Evolutionary conservation across 129 eudicot species (phyloP), one percentile per base, ranked within the genome.

Genomic region (Flaveria ramosissima): DNA sequence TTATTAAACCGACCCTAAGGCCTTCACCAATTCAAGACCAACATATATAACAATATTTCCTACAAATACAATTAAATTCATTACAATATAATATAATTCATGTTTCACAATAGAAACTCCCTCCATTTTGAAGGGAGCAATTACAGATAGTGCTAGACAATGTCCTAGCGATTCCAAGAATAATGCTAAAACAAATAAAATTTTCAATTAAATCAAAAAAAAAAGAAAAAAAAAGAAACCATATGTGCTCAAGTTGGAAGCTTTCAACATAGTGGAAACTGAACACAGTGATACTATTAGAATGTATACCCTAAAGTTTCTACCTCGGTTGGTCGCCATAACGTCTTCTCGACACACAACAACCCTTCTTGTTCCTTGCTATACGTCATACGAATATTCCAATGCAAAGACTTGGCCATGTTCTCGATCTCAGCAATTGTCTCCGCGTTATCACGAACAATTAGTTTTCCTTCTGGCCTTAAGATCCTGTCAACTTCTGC

Each of bases 401-500:
- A 88, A n/a, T 83, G 87, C 63, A 88, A 79, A 26, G 90, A 83
- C 78, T 85, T 88, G 0, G 83, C 89, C 86, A 88, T 62, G 59
- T 80, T 81, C 70, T 85, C 86, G 26, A 88, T 55, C 81, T 85
- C 86, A 7, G 80, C 27, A 46, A 85, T 56, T 46, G 81, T 88
- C 80, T 85, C 88, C 15, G 59, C 67, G 19, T 85, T 82, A 65
- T 88, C 92, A n/a, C 90, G 83, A 17, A 88, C 86, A 4, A 88
- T 83, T 39, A 88, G 63, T 72, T 80, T 82, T 7, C 89, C 89
- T 78, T 80, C 76, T 11, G 92, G 90, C 63, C 90, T 83, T 57
- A 88, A 78, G 65, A 88, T 85, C 63, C 92, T 81, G 45, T 88
- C 88, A 8, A 88, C 88, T 76, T 88, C 92, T 75, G 88, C 92